Percentiles rank a stretch among this genome's conserved stretches.
phyloP scores from a whole-genome alignment of 2,329 filamentous ascomycete species.

The Mollisiaceae sp. region DNA sequence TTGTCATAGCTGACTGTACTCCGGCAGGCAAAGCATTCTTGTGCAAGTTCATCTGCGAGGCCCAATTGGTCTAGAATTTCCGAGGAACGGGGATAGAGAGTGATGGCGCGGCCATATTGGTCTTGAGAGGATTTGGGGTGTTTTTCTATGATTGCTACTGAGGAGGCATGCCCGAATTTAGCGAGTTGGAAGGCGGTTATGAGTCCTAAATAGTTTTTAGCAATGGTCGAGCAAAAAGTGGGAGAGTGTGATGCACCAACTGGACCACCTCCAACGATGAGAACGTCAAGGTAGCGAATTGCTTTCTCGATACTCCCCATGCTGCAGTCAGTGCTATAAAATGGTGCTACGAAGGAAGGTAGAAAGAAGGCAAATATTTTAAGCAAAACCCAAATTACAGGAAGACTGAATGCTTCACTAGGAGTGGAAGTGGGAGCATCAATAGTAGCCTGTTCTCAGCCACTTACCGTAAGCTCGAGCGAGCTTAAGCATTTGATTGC shows the following conservation, averaged over 20 bases:
- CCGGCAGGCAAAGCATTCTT: conserved; percentile 58
- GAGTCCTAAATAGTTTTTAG: conserved; percentile 35
- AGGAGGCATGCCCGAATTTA: conserved; percentile 44
- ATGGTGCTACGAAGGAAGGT: not conserved
- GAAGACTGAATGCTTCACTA: not conserved
- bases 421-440: not conserved
- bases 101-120: conserved; percentile 58
- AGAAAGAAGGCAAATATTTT: not conserved
- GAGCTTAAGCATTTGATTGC: not conserved
- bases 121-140: conserved; percentile 54
- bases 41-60: conserved; percentile 54
- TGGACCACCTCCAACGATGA: conserved; percentile 52
- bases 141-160: conserved; percentile 55
- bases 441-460: not conserved
- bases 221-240: conserved; percentile 5
- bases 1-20: conserved; percentile 54
- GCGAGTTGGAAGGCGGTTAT: conserved; percentile 53
- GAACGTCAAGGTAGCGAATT: conserved; percentile 42
- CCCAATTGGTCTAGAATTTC: conserved; percentile 59
- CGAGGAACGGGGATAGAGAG: conserved; percentile 55
- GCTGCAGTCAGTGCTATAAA: not conserved
- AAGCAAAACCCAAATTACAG: not conserved
- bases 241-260: conserved; percentile 44
- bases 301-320: conserved; percentile 33
- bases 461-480: not conserved